Evolutionary conservation across 306 rosid species (phyloP).

Genomic region (Dryas drummondii): DNA sequence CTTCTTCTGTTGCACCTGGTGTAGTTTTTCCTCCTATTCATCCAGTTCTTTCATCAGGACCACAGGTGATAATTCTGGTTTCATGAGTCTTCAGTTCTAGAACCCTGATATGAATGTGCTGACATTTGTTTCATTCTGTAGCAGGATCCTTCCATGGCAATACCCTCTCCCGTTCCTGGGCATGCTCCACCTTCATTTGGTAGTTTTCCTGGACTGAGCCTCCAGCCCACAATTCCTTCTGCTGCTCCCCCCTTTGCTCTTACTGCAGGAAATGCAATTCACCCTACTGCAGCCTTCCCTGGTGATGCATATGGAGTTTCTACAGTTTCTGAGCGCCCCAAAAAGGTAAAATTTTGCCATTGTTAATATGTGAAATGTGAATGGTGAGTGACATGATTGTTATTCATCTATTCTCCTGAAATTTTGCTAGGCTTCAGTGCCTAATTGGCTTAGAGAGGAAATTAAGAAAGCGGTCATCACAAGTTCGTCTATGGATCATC

Average conservation of each 20-base stretch:
- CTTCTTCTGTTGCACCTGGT: conserved; percentile 56
- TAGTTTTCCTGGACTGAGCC: conserved; percentile 76
- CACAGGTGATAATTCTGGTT: conserved; percentile 63
- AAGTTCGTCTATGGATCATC: conserved; percentile 66
- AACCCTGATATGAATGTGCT: conserved; percentile 30
- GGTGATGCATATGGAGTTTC: conserved; percentile 80
- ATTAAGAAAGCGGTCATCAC: conserved; percentile 82
- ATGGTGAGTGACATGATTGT: conserved; percentile 12
- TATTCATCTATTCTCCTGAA: conserved; percentile 18
- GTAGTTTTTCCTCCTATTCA: conserved; percentile 61
- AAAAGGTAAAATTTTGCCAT: conserved; percentile 57
- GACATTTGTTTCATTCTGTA: conserved; percentile 47
- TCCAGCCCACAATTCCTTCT: conserved; percentile 59
- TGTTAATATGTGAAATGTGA: conserved; percentile 32
- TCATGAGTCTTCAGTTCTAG: conserved; percentile 22
- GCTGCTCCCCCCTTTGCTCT: conserved; percentile 58
- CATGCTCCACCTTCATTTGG: conserved; percentile 68
- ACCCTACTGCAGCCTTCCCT: conserved; percentile 60
- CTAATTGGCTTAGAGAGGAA: conserved; percentile 97
- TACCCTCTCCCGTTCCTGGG: conserved; percentile 58
- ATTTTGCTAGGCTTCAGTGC: conserved; percentile 78
- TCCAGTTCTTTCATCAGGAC: conserved; percentile 64
- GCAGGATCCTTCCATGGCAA: conserved; percentile 68
- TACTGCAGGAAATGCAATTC: conserved; percentile 56
- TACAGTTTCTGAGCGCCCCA: conserved; percentile 81